Evolutionary conservation across 805 yeast species (phyloP).

Genomic region (Pichia gijzeniarum): DNA sequence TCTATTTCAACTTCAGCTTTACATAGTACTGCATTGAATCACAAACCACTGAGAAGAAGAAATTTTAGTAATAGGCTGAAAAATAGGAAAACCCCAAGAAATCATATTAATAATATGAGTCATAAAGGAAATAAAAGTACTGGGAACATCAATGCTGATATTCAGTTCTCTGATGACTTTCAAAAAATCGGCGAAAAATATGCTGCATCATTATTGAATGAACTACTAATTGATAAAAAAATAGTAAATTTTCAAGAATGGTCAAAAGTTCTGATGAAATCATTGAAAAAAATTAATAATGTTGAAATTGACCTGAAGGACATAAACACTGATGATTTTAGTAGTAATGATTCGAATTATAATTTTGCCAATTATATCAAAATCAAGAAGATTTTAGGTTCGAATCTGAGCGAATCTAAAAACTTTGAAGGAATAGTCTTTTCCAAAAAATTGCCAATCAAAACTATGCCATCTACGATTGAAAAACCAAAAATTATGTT

Average conservation of each 20-base stretch:
- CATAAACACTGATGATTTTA: constrained; percentile 32
- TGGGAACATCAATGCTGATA: constrained; percentile 11
- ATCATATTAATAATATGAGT: background rate
- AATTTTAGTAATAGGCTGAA: constrained; percentile 10
- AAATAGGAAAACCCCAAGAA: constrained; percentile 4
- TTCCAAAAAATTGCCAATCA: constrained; percentile 75
- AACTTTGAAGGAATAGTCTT: constrained; percentile 76
- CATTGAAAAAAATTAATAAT: constrained; percentile 48
- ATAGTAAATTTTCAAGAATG: constrained; percentile 49
- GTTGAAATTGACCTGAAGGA: constrained; percentile 54
- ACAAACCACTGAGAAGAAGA: constrained; percentile 16
- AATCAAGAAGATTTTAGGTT: constrained; percentile 79
- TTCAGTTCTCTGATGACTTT: constrained; percentile 30
- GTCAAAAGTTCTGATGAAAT: constrained; percentile 45
- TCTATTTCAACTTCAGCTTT: background rate
- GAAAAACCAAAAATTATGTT: constrained; percentile 69
- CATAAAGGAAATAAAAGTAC: constrained; percentile 3
- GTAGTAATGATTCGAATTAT: constrained; percentile 56
- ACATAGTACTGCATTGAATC: background rate
- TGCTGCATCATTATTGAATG: constrained; percentile 47
- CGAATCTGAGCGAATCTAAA: constrained; percentile 50
- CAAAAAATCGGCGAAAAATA: constrained; percentile 35
- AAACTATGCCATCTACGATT: constrained; percentile 63
- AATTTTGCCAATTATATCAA: constrained; percentile 89
- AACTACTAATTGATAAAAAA: constrained; percentile 56